A percentile compares a stretch with the other conserved stretches of the same genome.
phyloP scores from a whole-genome alignment of 1,284 basidiomycete genomes.

The Sporisorium scitamineum region DNA sequence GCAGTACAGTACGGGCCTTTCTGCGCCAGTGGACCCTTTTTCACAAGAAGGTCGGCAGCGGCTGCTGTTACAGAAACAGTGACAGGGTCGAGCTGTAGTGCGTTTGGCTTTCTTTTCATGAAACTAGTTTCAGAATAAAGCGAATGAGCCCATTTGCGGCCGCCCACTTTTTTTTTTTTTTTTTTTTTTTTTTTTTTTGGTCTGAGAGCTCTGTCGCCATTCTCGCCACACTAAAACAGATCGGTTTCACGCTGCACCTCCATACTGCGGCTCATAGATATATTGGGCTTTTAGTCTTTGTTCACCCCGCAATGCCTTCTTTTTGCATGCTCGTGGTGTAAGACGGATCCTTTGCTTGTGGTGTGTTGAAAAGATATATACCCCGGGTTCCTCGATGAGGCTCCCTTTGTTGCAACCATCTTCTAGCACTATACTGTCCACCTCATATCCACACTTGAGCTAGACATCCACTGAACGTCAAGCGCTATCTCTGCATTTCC shows the following conservation, averaged over 20 bases:
- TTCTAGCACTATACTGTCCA: too few species aligned
- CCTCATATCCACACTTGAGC: too few species aligned
- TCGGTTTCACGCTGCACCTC: slow-evolving; percentile 4
- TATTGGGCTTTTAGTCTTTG: slow-evolving; percentile 1
- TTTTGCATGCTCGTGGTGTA: background rate
- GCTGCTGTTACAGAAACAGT: background rate
- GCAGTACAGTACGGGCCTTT: background rate
- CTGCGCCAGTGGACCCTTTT: too few species aligned
- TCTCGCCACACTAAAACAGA: background rate
- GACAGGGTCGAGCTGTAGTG: too few species aligned
- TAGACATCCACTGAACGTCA: too few species aligned
- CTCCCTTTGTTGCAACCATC: background rate
- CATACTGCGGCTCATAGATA: background rate
- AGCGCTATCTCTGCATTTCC: too few species aligned
- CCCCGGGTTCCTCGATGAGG: background rate
- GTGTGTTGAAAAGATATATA: background rate
- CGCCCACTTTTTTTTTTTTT: too few species aligned
- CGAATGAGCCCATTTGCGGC: slow-evolving; percentile 6
- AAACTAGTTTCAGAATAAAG: background rate
- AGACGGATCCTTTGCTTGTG: background rate
- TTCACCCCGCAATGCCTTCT: background rate
- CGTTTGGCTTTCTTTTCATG: too few species aligned
- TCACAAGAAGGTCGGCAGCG: background rate
- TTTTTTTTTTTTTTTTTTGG: too few species aligned
- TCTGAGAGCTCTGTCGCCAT: too few species aligned